Base-by-base conservation (phyloP, 768 basidiomycete genomes). In the Hemileccinum rubropunctum region DNA sequence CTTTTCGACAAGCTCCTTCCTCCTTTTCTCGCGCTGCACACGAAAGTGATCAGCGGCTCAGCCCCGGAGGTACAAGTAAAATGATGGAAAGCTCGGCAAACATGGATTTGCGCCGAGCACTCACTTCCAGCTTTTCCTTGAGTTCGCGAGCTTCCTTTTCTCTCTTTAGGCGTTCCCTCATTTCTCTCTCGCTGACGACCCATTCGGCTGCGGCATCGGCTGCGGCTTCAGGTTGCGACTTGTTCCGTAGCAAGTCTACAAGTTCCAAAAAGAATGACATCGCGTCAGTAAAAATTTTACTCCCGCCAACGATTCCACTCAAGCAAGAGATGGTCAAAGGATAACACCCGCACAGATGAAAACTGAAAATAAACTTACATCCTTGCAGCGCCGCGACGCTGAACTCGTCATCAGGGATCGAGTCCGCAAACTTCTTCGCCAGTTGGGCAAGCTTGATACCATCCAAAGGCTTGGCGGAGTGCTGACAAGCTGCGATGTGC, bases 371-470 rank as follows among this genome's bases (percentile, higher is more conserved):
- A 60, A 32, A 83, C 88, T 79, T 66, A 89, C 88, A 93, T 66
- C 91, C 92, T 71, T 95, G 92, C 47, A 97, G 73, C 49, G 90
- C 86, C 17, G 93, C 92, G 47, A 94, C 88, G 61, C 88, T 89
- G 63, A 94, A 91, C 71, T 89, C 87, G 35, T 86, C 84, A 33
- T 91, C 87, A 0, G 93, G 91, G 18, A 95, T 82, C 20, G 81
- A 73, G 54, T 89, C 87, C 4, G 90, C 88, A 61, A 95, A 95
- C 51, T 74, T 61, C 72, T 86, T 82, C 10, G 90, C 91, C 14
- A 94, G 74, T n/a, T 68, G 59, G 23, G 79, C 82, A 21, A 92
- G 74, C 51, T 79, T 83, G 58, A 71, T 72, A 47, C 76, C 79
- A 60, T 84, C 82, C 52, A 91, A 73, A 10, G 87, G 83, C 53